Evolutionary conservation across 2,329 filamentous ascomycete species (phyloP), one percentile per base, ranked within the genome.

Genomic region (Whalleya microplaca): DNA sequence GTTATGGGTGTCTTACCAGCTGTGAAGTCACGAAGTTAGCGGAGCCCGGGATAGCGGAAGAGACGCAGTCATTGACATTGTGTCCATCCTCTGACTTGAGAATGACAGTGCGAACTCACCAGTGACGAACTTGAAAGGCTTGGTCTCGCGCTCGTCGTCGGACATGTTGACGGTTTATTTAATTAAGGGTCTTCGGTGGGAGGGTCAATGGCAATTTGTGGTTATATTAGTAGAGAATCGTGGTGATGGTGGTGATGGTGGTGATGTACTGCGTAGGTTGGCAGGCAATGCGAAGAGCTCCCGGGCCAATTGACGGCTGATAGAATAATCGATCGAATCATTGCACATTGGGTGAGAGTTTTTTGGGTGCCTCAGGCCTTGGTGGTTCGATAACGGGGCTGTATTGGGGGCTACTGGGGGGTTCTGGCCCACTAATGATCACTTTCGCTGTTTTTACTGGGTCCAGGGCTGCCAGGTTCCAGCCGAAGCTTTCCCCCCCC

Each of bases 61-160:
- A 63, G 44, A 45, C 19, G 42, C 47, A 53, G 46, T 43, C 70
- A 27, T 71, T 70, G 65, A 57, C 64, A 67, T 66, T 67, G 61
- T 57, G 29, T n/a, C n/a, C n/a, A n/a, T n/a, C n/a, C n/a, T n/a
- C n/a, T n/a, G n/a, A n/a, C n/a, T n/a, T n/a, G n/a, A n/a, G n/a
- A n/a, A n/a, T n/a, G n/a, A n/a, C n/a, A n/a, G 42, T 27, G 48
- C 21, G 42, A 53, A 77, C 91, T 78, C 86, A 96, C 93, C 94
- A 82, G 94, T 98, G 75, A 98, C 95, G 83, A 98, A 98, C 90
- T 99, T 99, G 90, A 99, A 99, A 80, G 96, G 96, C 88, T 97
- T 99, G 81, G 93, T 97, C 69, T 84, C 83, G 78, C 84, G 84
- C 78, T 96, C 91, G 72, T 91, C 89, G 81, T 96, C 91, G 77